Percentiles rank a stretch among this genome's conserved stretches.
Conservation (phyloP, 2,329 filamentous ascomycete species). For the Calonectria honghensis region DNA sequence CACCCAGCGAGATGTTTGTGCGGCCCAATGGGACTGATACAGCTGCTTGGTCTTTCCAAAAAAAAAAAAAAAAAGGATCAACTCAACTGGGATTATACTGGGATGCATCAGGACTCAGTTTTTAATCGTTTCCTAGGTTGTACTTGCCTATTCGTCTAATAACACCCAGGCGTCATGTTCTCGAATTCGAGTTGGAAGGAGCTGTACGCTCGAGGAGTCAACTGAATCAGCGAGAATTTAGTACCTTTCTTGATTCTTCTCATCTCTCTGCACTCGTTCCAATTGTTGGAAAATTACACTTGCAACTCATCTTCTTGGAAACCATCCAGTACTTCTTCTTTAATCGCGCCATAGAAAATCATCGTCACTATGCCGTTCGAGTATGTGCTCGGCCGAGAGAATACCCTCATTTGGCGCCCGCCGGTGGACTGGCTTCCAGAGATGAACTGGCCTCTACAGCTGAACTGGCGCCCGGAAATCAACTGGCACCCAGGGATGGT, state of each 20-base stretch:
- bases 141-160: background rate
- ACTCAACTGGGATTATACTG: background rate
- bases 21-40: background rate
- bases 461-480: background rate
- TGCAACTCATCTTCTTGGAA: background rate
- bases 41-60: background rate
- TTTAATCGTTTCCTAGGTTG: background rate
- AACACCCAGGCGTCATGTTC: background rate
- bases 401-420: background rate
- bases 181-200: conserved; percentile 1
- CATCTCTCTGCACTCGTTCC: background rate
- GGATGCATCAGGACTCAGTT: background rate
- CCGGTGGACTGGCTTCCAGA: background rate
- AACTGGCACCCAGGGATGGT: background rate
- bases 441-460: background rate
- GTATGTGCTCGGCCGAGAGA: background rate
- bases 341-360: background rate
- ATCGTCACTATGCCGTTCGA: background rate
- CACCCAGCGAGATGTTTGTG: background rate
- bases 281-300: background rate
- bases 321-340: background rate
- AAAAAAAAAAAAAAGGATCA: background rate
- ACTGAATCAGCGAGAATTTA: background rate
- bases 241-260: background rate
- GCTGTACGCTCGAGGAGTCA: background rate